Base-by-base conservation (phyloP, 106 monocot species). In the Acorus calamus region DNA sequence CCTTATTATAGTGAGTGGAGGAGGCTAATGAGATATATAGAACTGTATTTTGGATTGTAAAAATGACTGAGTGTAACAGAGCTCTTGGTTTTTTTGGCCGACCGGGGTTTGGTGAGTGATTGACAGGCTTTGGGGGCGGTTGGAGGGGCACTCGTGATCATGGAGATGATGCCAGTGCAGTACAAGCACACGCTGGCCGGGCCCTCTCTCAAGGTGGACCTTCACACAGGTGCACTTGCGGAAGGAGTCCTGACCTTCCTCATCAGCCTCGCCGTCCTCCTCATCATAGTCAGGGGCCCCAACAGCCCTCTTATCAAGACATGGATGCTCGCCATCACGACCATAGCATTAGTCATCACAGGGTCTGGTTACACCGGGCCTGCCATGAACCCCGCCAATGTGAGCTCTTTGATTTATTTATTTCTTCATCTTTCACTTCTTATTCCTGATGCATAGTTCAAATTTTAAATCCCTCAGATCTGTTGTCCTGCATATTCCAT, bases 121-220 rank as follows among this genome's bases (percentile, higher is more conserved):
- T 12, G 5, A 5, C 53, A 93, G 94, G 89, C 91, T 2, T 52
- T 74, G 6, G 96, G 96, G 4, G 87, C 96, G 5, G 91, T 82
- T 6, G 87, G 74, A 5, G 96, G 87, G 7, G 88, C 74, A 9
- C 6, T 91, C 76, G 83, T 80, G 43, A 83, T 91, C 58, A 14
- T 56, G 64, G 83, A 98, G 72, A 51, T 72, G 52, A 88, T 91
- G 96, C 96, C 96, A 8, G 52, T 60, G 7, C 61, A 82, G 56
- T 88, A 88, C 80, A 98, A 92, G 72, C 85, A 85, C 81, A 81
- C 77, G 87, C 72, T 98, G 0, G 78, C 63, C 1, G 96, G 91
- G 0, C 96, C 96, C 2, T 77, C 78, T 1, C 49, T 98, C 13
- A 98, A 91, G 58, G 91, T 92, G 48, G 91, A 98, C 59, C 42